Base-by-base conservation (phyloP, 345 rosid species). In the Isatis tinctoria region DNA sequence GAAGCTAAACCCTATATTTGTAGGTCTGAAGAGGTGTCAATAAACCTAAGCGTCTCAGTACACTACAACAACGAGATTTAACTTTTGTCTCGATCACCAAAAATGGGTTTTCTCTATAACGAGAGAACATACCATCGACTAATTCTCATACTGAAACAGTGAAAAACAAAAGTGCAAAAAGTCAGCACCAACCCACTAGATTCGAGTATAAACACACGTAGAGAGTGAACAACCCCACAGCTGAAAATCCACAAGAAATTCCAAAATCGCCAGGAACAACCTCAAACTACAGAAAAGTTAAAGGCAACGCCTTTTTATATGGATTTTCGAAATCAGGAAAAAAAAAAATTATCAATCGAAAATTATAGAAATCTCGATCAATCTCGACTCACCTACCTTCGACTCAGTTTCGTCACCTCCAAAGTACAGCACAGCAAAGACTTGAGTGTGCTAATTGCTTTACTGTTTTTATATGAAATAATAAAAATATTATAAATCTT, bases 361-460 rank as follows among this genome's bases (percentile, higher is more conserved):
- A 32, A 6, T 6, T 32, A 32, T 32, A 8, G 4, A 32, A 32
- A 32, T 32, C 14, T 59, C 1, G 54, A 64, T 43, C 57, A 68
- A 40, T 8, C 39, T 28, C 1, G 44, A 75, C 74, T 59, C 37
- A 51, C 33, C 53, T 48, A 74, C 78, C 74, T 69, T 61, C 18
- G 64, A 14, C 26, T 11, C 39, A 8, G 68, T 51, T 17, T 60
- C 56, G 79, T 49, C 26, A 39, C 37, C 47, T 3, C 18, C 67
- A 49, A 30, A 51, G 56, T 39, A n/a, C 17, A 56, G 60, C 67
- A 48, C 3, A n/a, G 37, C 22, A 57, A 65, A 54, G 53, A 52
- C 44, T 43, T 20, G 70, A 20, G 6, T 52, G 33, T n/a, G 18
- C 32, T 51, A 10, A 26, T 39, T 49, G 17, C 36, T 13, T 13